A percentile compares a stretch with the other conserved stretches of the same genome.
These are phyloP conservation scores for Mitragyna speciosa DNA, from an alignment of 257 asterid genomes.

Conservation along the genomic window DNA sequence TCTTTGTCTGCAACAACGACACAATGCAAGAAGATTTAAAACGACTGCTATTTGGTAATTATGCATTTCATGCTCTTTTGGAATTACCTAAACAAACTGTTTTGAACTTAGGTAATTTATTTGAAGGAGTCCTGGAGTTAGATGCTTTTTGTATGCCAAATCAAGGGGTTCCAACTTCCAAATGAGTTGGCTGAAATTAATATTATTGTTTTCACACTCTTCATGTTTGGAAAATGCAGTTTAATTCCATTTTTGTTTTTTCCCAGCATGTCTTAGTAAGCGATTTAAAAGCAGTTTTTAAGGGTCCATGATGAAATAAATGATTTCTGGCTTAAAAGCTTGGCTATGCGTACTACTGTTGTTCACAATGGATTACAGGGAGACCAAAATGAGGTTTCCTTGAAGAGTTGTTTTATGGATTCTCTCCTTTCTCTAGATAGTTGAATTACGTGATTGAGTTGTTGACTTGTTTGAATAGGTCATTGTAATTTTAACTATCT, in stretches of 20 bases:
- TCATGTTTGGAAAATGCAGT: not conserved
- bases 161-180: not conserved
- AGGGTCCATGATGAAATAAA: not conserved
- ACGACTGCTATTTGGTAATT: slow-evolving; percentile 83
- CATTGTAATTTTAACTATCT: not conserved
- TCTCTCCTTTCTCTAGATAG: not conserved
- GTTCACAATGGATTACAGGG: not conserved
- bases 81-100: not conserved
- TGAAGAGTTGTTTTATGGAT: not conserved
- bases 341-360: not conserved
- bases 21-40: slow-evolving; percentile 97
- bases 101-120: not conserved
- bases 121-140: not conserved
- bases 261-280: not conserved
- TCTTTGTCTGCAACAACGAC: slow-evolving; percentile 94
- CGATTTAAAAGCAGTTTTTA: not conserved
- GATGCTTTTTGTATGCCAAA: not conserved
- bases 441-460: not conserved
- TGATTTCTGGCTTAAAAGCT: not conserved
- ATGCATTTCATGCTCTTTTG: slow-evolving; percentile 12
- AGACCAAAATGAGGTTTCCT: not conserved
- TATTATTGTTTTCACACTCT: not conserved
- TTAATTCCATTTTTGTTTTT: not conserved
- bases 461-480: not conserved
- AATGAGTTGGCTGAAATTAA: not conserved